Conservation (phyloP, 2,329 filamentous ascomycete species). For the Fusarium dimerum region DNA sequence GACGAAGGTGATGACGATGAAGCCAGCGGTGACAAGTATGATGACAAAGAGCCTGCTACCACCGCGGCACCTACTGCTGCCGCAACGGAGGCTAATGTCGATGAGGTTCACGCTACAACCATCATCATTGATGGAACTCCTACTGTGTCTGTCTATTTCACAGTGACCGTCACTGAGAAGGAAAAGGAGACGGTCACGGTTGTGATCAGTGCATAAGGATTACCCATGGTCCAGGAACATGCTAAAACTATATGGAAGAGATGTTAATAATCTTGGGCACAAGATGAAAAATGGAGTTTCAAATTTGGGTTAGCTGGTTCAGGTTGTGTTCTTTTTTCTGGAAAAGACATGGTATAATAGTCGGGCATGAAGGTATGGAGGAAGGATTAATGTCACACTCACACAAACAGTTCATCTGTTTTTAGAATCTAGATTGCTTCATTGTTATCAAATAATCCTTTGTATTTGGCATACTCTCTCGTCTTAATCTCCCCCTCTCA, state of each 20-base stretch:
- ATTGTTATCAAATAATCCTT: no score
- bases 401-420: no score
- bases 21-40: neutral
- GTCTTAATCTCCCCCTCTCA: no score
- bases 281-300: no score
- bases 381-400: no score
- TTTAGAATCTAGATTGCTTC: no score
- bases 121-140: slow-evolving; percentile 34
- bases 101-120: slow-evolving; percentile 18
- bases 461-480: no score
- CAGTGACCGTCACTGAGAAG: slow-evolving; percentile 39
- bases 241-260: neutral
- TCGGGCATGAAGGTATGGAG: no score
- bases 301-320: no score
- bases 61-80: slow-evolving; percentile 6
- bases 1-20: slow-evolving; percentile 18
- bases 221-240: no score
- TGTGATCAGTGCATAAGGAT: slow-evolving; percentile 28
- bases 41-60: slow-evolving; percentile 12
- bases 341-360: no score
- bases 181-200: slow-evolving; percentile 35
- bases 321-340: no score
- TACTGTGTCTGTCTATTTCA: slow-evolving; percentile 39
- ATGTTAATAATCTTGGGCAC: neutral
- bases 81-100: slow-evolving; percentile 9